These are phyloP conservation scores for Acaromyces ingoldii DNA, from an alignment of 1,284 basidiomycete genomes.

Conservation along the genomic window DNA sequence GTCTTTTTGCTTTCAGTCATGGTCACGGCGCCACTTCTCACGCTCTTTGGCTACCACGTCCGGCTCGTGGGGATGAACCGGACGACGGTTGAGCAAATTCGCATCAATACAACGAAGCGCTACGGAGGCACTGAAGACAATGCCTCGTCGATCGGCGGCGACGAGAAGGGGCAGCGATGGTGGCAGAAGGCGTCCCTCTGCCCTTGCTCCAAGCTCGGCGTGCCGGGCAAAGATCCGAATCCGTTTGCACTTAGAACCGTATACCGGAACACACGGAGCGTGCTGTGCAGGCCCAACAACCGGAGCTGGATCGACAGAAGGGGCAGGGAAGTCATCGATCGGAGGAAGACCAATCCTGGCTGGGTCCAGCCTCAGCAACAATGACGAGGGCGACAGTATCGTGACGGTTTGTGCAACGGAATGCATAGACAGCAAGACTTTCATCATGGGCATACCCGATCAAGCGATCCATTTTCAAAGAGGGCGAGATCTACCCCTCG, in stretches of 20 bases:
- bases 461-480: too few relatives aligned
- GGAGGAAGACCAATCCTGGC: too few relatives aligned
- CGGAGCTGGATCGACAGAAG: too few relatives aligned
- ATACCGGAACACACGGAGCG: slow-evolving; percentile 19
- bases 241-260: slow-evolving; percentile 22
- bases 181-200: neutral
- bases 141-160: slow-evolving; percentile 5
- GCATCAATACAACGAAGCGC: slow-evolving; percentile 34
- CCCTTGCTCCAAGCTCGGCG: slow-evolving; percentile 13
- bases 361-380: too few relatives aligned
- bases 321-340: too few relatives aligned
- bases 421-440: too few relatives aligned
- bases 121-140: slow-evolving; percentile 22
- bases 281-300: too few relatives aligned
- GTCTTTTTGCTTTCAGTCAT: slow-evolving; percentile 33
- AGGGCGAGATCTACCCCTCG: too few relatives aligned
- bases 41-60: slow-evolving; percentile 41
- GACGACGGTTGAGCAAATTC: slow-evolving; percentile 47
- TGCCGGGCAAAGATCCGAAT: slow-evolving; percentile 25
- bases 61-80: slow-evolving; percentile 39
- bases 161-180: neutral
- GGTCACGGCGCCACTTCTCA: slow-evolving; percentile 23
- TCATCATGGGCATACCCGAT: too few relatives aligned
- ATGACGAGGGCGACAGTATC: too few relatives aligned
- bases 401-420: too few relatives aligned